These are phyloP conservation scores for Corynespora cassiicola DNA, from an alignment of 2,329 filamentous ascomycete genomes.

Conservation along the genomic window DNA sequence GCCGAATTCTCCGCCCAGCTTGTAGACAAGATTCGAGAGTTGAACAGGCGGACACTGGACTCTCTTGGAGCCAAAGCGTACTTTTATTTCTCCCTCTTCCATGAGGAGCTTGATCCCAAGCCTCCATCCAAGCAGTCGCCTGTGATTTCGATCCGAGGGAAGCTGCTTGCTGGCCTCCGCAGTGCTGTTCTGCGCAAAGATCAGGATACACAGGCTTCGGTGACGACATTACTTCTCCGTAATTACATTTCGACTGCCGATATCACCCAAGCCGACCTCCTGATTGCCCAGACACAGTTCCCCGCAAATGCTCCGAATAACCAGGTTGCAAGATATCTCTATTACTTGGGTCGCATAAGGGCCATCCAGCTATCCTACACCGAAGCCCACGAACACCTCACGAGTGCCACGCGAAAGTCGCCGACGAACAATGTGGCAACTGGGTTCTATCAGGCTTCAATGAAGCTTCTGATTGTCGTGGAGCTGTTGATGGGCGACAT, in stretches of 20 bases:
- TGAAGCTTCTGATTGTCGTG: constrained; percentile 94
- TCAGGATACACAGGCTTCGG: constrained; percentile 93
- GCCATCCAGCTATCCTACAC: constrained; percentile 97
- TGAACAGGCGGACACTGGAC: constrained; percentile 94
- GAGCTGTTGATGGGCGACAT: constrained; percentile 99
- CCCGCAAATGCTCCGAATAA: constrained; percentile 95
- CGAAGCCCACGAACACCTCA: constrained; percentile 92
- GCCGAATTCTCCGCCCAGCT: constrained; percentile 84
- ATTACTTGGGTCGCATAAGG: constrained; percentile 95
- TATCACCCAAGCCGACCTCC: constrained; percentile 93
- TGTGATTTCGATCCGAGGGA: constrained; percentile 84
- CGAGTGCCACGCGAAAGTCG: constrained; percentile 92
- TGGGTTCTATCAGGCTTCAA: constrained; percentile 94
- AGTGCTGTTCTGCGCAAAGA: constrained; percentile 98
- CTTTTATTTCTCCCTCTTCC: constrained; percentile 97
- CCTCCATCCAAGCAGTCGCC: constrained; percentile 89
- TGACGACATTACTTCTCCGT: constrained; percentile 91
- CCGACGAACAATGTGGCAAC: constrained; percentile 87
- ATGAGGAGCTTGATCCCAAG: constrained; percentile 85
- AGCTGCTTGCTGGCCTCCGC: constrained; percentile 84
- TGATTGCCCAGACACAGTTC: constrained; percentile 95
- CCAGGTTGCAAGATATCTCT: constrained; percentile 95
- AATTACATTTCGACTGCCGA: constrained; percentile 97
- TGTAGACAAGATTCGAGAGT: constrained; percentile 81
- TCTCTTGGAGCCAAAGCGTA: constrained; percentile 94